These are phyloP conservation scores for Trichoderma gracile DNA, from an alignment of 2,329 filamentous ascomycete genomes.

Conservation along the genomic window DNA sequence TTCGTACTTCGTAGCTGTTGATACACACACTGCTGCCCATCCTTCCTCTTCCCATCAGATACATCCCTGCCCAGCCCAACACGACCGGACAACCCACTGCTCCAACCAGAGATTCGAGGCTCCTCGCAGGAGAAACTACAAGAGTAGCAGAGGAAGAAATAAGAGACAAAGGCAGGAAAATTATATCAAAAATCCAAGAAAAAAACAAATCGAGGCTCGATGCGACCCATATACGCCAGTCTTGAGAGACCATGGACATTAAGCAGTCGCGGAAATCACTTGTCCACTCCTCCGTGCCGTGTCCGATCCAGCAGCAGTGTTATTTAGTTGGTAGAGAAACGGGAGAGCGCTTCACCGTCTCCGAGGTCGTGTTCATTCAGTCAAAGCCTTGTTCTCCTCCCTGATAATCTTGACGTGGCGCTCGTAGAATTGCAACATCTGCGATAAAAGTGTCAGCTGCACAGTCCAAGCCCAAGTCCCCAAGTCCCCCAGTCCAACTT, in stretches of 20 bases:
- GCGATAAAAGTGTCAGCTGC: neutral
- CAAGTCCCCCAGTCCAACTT: too few relatives aligned
- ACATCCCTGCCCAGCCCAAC: neutral
- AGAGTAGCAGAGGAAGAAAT: neutral
- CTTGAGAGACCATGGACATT: neutral
- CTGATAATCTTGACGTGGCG: conserved; percentile 57
- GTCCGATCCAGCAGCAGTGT: neutral
- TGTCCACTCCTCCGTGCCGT: neutral
- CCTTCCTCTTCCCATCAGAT: neutral
- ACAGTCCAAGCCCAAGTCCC: neutral
- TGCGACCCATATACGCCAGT: conserved; percentile 10
- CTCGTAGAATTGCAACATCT: conserved; percentile 64
- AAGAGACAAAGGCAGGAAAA: neutral
- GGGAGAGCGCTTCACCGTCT: neutral
- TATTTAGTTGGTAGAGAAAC: too few relatives aligned
- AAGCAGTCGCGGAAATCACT: neutral
- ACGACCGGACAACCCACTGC: neutral
- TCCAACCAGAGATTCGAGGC: neutral
- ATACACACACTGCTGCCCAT: neutral
- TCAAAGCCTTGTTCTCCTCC: conserved; percentile 35
- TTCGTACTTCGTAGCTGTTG: neutral
- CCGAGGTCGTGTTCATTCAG: conserved; percentile 23
- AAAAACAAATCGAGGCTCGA: neutral
- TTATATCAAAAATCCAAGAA: neutral
- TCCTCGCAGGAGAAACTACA: neutral